A percentile compares a stretch with the other conserved stretches of the same genome.
Evolutionary conservation across 345 rosid genomes (phyloP).

Genomic region (Dimocarpus longan): DNA sequence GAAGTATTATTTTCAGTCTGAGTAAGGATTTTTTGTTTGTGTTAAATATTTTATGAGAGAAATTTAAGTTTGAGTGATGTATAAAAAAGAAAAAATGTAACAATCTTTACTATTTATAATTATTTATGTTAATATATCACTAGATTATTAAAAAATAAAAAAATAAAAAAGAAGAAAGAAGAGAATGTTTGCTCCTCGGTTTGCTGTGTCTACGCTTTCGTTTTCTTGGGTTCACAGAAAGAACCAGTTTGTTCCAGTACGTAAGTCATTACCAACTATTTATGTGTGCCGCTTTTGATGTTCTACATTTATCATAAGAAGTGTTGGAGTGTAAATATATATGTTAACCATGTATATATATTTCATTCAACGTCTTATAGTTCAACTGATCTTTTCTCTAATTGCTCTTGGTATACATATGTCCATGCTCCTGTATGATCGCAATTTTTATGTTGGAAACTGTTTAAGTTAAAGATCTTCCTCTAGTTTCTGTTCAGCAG

Average conservation of each 20-base stretch:
- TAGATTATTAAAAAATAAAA: too few species aligned
- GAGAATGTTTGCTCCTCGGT: too few species aligned
- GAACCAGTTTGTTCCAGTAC: conserved; percentile 85
- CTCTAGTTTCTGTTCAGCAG: background rate
- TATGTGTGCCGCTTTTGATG: background rate
- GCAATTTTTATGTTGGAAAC: background rate
- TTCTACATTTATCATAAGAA: background rate
- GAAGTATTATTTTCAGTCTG: too few species aligned
- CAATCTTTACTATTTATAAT: too few species aligned
- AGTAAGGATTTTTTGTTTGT: too few species aligned
- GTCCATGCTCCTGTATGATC: background rate
- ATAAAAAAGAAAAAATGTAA: too few species aligned
- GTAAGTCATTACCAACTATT: conserved; percentile 45
- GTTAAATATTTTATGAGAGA: too few species aligned
- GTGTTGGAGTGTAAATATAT: conserved; percentile 9
- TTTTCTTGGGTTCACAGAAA: conserved; percentile 18
- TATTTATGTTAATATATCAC: too few species aligned
- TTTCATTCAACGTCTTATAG: background rate
- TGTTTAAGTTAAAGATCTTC: background rate
- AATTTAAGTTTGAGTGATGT: too few species aligned
- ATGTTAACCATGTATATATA: background rate
- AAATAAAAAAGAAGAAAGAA: too few species aligned
- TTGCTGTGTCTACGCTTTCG: too few species aligned
- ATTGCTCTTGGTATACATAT: background rate
- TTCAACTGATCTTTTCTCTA: background rate